Base-by-base conservation (phyloP, 805 yeast genomes). In the Ogataea trehaloabstinens region DNA sequence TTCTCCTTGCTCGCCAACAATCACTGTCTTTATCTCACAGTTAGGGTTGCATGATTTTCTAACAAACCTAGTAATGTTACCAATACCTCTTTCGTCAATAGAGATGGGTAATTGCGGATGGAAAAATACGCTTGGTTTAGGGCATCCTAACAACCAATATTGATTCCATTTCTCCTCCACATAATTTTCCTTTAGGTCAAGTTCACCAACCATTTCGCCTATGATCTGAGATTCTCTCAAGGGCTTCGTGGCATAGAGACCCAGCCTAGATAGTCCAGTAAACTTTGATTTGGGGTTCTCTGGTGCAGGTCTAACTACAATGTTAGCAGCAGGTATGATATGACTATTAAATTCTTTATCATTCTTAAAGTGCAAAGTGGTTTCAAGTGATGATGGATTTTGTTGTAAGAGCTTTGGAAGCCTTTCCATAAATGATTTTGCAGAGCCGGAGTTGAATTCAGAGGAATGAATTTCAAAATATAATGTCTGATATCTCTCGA, bases 31-130 rank as follows among this genome's bases (percentile, higher is more conserved):
- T 20, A 91, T 63, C 43, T 70, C 76, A 53, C 89, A 82, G 60
- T 88, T 89, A 5, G 95, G 88, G 8, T 73, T 61, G 53, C 96
- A 86, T 7, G 89, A 68, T 42, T 83, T 77, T 42, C 97, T 69
- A 21, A 86, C 67, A 56, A 85, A 91, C 35, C 95, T 63, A 0
- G 89, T 68, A 24, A 73, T 70, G 49, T 87, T 85, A 0, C 97
- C 98, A 4, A 78, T 71, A 29, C 80, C 74, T 42, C 96, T 71
- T n/a, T 89, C 75, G 60, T 90, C 96, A 13, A 90, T 65, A 3
- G 74, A 81, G n/a, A 89, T 50, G 0, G 83, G 82, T 37, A 80
- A 60, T n/a, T 66, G 61, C 0, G 80, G 71, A 37, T 79, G 76
- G 46, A 80, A 77, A 8, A 74, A 49, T 0, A 78, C 83, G 31